A percentile compares a stretch with the other conserved stretches of the same genome.
These are phyloP conservation scores for Stachybotrys elegans DNA, from an alignment of 2,329 filamentous ascomycete genomes.

Conservation along the genomic window DNA sequence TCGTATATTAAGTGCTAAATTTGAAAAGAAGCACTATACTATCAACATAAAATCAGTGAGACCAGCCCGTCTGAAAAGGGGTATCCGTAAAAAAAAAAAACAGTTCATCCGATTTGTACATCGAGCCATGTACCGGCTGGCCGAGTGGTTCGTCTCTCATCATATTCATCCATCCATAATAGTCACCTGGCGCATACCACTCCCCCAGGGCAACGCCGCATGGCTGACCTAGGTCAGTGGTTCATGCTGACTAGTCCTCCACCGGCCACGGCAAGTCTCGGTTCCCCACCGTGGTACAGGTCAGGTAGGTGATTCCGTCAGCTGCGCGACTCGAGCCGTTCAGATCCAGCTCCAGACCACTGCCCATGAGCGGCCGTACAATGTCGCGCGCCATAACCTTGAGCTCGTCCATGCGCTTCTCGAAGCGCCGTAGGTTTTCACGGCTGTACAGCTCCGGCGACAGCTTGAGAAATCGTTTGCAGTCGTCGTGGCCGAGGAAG, in stretches of 20 bases:
- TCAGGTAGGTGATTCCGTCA: slow-evolving; percentile 43
- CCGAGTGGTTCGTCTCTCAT: too few relatives aligned
- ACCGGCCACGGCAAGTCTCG: slow-evolving; percentile 46
- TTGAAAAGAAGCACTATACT: too few relatives aligned
- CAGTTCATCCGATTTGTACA: slow-evolving; percentile 12
- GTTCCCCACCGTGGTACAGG: slow-evolving; percentile 43
- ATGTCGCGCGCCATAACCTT: slow-evolving; percentile 78
- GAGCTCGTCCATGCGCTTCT: slow-evolving; percentile 81
- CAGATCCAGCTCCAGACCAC: slow-evolving; percentile 76
- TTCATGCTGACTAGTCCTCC: slow-evolving; percentile 23
- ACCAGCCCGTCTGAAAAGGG: slow-evolving; percentile 14
- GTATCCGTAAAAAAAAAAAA: slow-evolving; percentile 18
- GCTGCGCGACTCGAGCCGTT: slow-evolving; percentile 32
- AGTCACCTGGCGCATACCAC: too few relatives aligned
- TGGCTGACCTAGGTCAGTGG: too few relatives aligned
- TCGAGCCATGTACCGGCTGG: slow-evolving; percentile 5
- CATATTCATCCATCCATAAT: too few relatives aligned
- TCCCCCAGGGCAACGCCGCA: too few relatives aligned
- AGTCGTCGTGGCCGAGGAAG: slow-evolving; percentile 80
- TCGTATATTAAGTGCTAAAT: too few relatives aligned
- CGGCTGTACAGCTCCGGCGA: slow-evolving; percentile 77
- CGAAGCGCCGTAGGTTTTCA: slow-evolving; percentile 81
- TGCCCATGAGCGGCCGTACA: slow-evolving; percentile 81
- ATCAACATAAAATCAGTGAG: slow-evolving; percentile 5
- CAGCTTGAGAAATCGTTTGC: slow-evolving; percentile 84